Conservation (phyloP, 495 filamentous ascomycete species). For the Podospora didyma region DNA sequence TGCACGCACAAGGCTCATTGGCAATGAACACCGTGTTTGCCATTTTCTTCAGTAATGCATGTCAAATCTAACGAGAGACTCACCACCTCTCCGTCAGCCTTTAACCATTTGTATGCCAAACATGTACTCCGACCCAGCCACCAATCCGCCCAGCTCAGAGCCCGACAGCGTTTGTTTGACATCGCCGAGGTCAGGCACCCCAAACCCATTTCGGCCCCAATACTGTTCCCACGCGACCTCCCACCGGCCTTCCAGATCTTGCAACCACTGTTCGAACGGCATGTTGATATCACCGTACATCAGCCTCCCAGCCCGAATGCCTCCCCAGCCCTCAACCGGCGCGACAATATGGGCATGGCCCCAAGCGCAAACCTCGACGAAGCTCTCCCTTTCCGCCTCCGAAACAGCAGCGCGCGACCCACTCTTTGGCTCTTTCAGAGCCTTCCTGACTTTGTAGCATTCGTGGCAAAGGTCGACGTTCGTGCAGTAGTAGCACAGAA, state of each 20-base stretch:
- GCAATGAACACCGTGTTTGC: too few species aligned
- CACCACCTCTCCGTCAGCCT: too few species aligned
- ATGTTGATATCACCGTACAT: not conserved
- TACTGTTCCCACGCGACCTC: not conserved
- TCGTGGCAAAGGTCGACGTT: not conserved
- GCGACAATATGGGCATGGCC: constrained; percentile 1
- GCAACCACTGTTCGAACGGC: not conserved
- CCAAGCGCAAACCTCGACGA: constrained; percentile 5
- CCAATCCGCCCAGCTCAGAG: too few species aligned
- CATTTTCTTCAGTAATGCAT: too few species aligned
- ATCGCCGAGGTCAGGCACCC: too few species aligned
- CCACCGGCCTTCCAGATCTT: not conserved
- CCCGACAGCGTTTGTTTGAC: too few species aligned
- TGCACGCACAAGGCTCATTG: too few species aligned
- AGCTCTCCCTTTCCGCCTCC: not conserved
- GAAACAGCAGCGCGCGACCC: not conserved
- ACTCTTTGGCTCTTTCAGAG: not conserved
- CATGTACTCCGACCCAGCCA: too few species aligned
- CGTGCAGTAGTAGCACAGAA: not conserved
- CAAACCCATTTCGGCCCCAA: too few species aligned
- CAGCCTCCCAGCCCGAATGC: not conserved
- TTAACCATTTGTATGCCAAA: too few species aligned
- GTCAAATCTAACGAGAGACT: too few species aligned
- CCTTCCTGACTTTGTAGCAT: not conserved
- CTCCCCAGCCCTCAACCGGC: constrained; percentile 4